Base-by-base conservation (phyloP, 257 asterid genomes). In the Przewalskia tangutica region DNA sequence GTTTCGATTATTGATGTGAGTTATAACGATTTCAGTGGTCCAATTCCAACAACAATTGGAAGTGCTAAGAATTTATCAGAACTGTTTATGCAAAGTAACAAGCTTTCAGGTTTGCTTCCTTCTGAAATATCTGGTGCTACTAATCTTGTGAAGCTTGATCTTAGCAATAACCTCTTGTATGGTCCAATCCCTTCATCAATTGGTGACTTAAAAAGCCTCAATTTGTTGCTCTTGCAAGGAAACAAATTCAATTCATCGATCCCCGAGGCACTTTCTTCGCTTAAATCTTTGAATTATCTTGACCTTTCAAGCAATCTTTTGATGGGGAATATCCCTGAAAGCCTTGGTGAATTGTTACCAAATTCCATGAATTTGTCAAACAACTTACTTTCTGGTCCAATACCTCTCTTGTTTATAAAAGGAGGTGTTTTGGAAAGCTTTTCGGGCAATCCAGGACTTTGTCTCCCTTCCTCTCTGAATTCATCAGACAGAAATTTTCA, bases 351-450 rank as follows among this genome's bases (percentile, higher is more conserved):
- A 11, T 77, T 95, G 83, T 77, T 95, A 42, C 98, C 98, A 1
- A 91, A 89, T 85, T 94, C 97, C 1, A 77, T 95, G 83, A 93
- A 95, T 83, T 92, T 95, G 63, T 95, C 99, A 16, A 83, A 90
- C 86, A 95, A 95, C 59, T 81, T 83, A 32, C 94, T 95, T 51
- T 88, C 97, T 0, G 99, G 99, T 62, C 87, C 90, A 4, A 89
- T 94, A n/a, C 99, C 99, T 12, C n/a, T 77, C n/a, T 9, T 88
- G 14, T 95, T 94, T 77, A 10, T 91, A 17, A 87, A 83, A 73
- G 97, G 90, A 12, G 98, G 97, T 14, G 77, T 91, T 81, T 63
- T 94, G 81, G 97, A 94, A 88, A 88, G 93, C 80, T 96, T 94
- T 80, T 66, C 90, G 4, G 93, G 92, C 58, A 96, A 96, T 40